Evolutionary conservation across 192 early-diverging fungal genomes (phyloP).

Genomic region (Coemansia sp.): DNA sequence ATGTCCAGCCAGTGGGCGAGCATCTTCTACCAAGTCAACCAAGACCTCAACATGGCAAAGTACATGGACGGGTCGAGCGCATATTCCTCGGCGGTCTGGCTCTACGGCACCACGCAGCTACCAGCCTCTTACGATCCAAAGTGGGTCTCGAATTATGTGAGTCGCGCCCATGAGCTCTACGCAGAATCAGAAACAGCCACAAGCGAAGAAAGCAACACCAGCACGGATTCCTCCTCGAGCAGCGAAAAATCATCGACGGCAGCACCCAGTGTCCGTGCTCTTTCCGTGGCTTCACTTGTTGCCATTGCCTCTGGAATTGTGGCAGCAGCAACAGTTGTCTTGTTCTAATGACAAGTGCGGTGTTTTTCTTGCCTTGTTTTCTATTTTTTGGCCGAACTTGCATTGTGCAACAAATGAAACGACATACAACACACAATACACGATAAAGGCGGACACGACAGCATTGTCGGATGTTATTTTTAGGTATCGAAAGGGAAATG

Average conservation of each 20-base stretch:
- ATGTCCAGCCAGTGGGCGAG: slow-evolving; percentile 29
- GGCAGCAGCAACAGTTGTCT: not conserved
- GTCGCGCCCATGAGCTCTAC: slow-evolving; percentile 15
- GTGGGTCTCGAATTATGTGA: slow-evolving; percentile 26
- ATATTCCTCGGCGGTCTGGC: slow-evolving; percentile 26
- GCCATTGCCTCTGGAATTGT: not conserved
- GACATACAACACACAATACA: too few species aligned
- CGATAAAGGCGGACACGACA: too few species aligned
- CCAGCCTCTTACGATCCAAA: slow-evolving; percentile 18
- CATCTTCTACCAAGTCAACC: slow-evolving; percentile 39
- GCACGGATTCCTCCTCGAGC: not conserved
- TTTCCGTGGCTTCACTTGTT: slow-evolving; percentile 2
- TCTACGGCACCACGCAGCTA: slow-evolving; percentile 37
- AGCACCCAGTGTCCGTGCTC: not conserved
- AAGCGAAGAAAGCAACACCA: too few species aligned
- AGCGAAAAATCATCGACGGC: not conserved
- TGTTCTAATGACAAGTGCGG: not conserved
- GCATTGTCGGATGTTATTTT: too few species aligned
- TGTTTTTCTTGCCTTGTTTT: not conserved
- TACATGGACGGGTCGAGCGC: slow-evolving; percentile 8
- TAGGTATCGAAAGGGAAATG: too few species aligned
- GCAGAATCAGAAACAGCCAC: not conserved
- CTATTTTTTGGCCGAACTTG: too few species aligned
- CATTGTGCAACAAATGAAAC: too few species aligned
- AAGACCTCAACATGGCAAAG: slow-evolving; percentile 15